Evolutionary conservation across 164 flowering plant genomes (phyloP), one percentile per base, ranked within the genome.

Genomic region (Euptelea pleiosperma): DNA sequence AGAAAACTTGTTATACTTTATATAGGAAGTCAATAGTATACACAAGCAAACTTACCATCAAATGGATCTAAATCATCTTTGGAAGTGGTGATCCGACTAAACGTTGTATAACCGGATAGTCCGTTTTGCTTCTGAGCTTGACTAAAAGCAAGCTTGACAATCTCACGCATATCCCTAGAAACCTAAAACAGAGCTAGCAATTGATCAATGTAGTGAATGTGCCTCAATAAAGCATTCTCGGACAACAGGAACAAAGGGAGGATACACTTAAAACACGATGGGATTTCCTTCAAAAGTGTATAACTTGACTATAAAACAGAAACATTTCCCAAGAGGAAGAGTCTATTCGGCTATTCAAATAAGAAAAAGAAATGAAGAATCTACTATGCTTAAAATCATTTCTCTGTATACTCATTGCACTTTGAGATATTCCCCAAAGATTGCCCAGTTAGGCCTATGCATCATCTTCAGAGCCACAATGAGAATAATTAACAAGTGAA

Each of bases 61-160:
- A 90, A 90, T 25, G 99, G 94, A 70, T 93, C 97, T 49, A 80
- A 70, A 64, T 83, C 67, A 47, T 82, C 84, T 37, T 42, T 71
- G 44, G 89, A 55, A 48, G 75, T 66, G 51, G 47, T 70, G 55
- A 93, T 80, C 55, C 95, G 83, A 65, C 63, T 85, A 64, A 93
- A 93, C 67, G 50, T 70, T 52, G 99, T 84, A 61, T 55, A 72
- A 21, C 77, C 85, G 2, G 89, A 75, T 62, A 90, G 65, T 63
- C 61, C 75, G 43, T 68, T 82, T 40, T 77, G 73, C 68, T 77
- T 93, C 73, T 83, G 86, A n/a, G 91, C 93, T 72, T 84, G 93
- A 72, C 75, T 81, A 53, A 84, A 77, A 15, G 96, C 98, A 67
- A 80, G 81, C 72, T 88, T 86, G 65, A 93, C 79, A 29, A 90